Evolutionary conservation across 768 basidiomycete species (phyloP).

Genomic region (Bullera alba): DNA sequence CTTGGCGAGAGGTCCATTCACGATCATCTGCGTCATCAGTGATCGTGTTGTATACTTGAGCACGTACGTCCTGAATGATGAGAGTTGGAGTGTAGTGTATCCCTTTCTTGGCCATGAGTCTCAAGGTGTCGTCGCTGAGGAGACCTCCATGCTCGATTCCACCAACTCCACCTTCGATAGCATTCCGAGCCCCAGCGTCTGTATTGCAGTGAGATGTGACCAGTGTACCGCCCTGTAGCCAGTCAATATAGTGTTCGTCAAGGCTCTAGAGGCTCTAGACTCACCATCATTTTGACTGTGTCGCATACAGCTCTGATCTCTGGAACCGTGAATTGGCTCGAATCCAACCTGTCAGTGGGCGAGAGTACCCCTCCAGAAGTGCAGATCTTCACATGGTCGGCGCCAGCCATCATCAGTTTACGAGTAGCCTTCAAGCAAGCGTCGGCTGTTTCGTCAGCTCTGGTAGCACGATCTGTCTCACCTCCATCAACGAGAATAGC

Average conservation of each 20-base stretch:
- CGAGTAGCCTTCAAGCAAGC: conserved; percentile 47
- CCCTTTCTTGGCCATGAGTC: conserved; percentile 40
- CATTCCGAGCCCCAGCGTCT: conserved; percentile 29
- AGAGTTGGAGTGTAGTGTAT: conserved; percentile 23
- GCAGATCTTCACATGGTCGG: conserved; percentile 49
- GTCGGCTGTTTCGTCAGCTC: no score
- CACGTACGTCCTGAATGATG: conserved; percentile 23
- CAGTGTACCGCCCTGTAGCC: conserved; percentile 3
- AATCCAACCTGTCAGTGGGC: conserved; percentile 51
- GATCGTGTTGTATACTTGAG: no score
- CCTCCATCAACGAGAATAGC: background rate
- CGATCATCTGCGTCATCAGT: no score
- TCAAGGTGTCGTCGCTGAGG: conserved; percentile 45
- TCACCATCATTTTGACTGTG: conserved; percentile 26
- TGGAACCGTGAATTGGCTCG: conserved; percentile 49
- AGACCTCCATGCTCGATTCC: conserved; percentile 54
- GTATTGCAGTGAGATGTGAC: conserved; percentile 24
- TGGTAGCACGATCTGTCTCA: no score
- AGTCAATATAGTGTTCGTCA: background rate
- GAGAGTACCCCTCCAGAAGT: conserved; percentile 49
- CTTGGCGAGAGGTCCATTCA: conserved; percentile 50
- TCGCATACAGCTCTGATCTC: conserved; percentile 49
- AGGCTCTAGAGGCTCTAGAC: background rate
- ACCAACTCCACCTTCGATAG: conserved; percentile 50
- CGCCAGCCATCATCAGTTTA: conserved; percentile 49